These are phyloP conservation scores for Xylaria cubensis DNA, from an alignment of 495 filamentous ascomycete species.

Conservation along the genomic window DNA sequence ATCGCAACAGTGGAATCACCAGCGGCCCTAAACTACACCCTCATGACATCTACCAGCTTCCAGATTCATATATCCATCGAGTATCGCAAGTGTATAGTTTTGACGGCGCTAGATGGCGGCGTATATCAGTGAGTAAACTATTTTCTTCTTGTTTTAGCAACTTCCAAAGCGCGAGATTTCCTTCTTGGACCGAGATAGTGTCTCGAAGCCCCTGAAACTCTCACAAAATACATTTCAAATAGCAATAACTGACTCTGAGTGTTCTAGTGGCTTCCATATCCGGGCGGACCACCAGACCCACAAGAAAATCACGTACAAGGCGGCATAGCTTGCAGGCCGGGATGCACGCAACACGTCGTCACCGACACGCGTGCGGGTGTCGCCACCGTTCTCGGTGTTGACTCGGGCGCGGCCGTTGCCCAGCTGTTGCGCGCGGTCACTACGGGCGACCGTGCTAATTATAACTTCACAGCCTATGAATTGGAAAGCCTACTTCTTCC, in stretches of 20 bases:
- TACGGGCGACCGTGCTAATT: conserved; percentile 20
- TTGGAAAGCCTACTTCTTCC: neutral
- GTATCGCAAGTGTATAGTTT: neutral
- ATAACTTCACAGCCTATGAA: conserved; percentile 30
- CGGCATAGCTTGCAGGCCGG: neutral
- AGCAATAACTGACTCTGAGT: too few relatives aligned
- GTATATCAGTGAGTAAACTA: conserved; percentile 7
- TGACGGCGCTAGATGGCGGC: neutral
- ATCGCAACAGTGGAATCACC: neutral
- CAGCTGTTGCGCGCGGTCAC: conserved; percentile 8
- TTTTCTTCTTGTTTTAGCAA: too few relatives aligned
- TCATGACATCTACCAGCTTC: conserved; percentile 22
- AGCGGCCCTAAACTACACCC: conserved; percentile 25
- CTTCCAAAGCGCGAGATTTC: too few relatives aligned
- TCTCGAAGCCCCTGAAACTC: too few relatives aligned
- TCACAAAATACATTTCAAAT: too few relatives aligned
- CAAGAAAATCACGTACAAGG: neutral
- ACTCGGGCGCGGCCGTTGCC: conserved; percentile 22
- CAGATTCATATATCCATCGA: conserved; percentile 1
- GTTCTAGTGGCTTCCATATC: conserved; percentile 23
- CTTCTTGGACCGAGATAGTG: too few relatives aligned
- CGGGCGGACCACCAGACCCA: neutral
- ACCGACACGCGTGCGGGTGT: conserved; percentile 22
- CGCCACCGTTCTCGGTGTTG: conserved; percentile 7
- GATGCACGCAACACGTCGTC: neutral